Percentiles rank a stretch among this genome's conserved stretches.
phyloP scores from a whole-genome alignment of 2,329 filamentous ascomycete species.

The Catunica adiposa region DNA sequence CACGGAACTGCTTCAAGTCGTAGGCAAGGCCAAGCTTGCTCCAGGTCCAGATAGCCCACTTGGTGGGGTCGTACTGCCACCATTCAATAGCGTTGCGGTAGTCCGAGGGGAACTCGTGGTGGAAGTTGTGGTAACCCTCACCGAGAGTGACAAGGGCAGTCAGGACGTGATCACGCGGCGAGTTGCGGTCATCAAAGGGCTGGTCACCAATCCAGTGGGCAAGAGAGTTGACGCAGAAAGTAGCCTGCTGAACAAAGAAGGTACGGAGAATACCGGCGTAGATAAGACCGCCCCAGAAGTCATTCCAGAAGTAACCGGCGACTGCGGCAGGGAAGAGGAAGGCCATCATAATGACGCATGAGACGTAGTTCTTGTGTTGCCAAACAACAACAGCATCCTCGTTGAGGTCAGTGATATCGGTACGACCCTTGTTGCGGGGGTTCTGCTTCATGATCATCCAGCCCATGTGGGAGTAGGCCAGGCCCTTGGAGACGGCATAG shows the following conservation, averaged over 20 bases:
- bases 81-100: slow-evolving; percentile 85
- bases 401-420: slow-evolving; percentile 77
- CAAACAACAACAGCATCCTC: slow-evolving; percentile 71
- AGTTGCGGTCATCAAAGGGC: slow-evolving; percentile 86
- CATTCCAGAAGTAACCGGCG: slow-evolving; percentile 62
- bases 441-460: slow-evolving; percentile 95
- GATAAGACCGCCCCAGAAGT: slow-evolving; percentile 67
- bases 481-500: slow-evolving; percentile 77
- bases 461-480: slow-evolving; percentile 61
- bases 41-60: slow-evolving; percentile 75
- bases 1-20: slow-evolving; percentile 78
- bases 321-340: slow-evolving; percentile 60
- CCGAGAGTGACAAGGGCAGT: slow-evolving; percentile 73
- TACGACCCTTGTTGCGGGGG: slow-evolving; percentile 72
- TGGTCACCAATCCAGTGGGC: slow-evolving; percentile 86
- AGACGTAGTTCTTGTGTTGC: slow-evolving; percentile 78
- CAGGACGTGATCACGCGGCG: slow-evolving; percentile 72
- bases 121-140: slow-evolving; percentile 89
- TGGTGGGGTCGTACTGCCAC: slow-evolving; percentile 84
- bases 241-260: slow-evolving; percentile 82
- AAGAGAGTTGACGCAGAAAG: slow-evolving; percentile 83
- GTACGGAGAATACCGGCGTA: slow-evolving; percentile 75
- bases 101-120: slow-evolving; percentile 85
- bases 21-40: slow-evolving; percentile 72
- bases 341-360: slow-evolving; percentile 61